A percentile compares a stretch with the other conserved stretches of the same genome.
Conservation (phyloP, 345 rosid genomes). For the Erysimum cheiranthoides region DNA sequence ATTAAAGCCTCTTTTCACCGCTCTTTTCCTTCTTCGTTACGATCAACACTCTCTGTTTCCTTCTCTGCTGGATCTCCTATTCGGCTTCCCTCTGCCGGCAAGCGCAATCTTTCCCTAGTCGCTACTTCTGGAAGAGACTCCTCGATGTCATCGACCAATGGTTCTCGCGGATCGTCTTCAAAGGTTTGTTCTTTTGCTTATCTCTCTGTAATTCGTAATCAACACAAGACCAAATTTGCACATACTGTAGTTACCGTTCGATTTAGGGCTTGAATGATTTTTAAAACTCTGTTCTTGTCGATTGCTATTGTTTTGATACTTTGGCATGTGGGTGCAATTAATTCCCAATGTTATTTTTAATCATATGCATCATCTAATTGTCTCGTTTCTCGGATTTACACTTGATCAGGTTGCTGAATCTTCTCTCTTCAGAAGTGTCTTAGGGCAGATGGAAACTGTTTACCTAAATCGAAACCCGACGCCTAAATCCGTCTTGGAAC, state of each 20-base stretch:
- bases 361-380: background rate
- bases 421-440: constrained; percentile 67
- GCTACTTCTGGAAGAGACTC: constrained; percentile 39
- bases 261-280: background rate
- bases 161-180: constrained; percentile 33
- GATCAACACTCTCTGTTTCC: constrained; percentile 35
- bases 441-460: constrained; percentile 71
- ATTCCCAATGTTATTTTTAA: background rate
- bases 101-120: constrained; percentile 38
- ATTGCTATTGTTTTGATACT: background rate
- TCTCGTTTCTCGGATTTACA: background rate
- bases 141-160: constrained; percentile 40
- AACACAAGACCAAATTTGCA: background rate
- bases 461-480: constrained; percentile 81
- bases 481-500: constrained; percentile 78
- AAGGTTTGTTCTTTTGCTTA: constrained; percentile 45
- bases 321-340: background rate
- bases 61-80: constrained; percentile 10
- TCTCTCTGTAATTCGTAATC: background rate
- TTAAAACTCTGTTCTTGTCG: background rate
- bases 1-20: constrained; percentile 29
- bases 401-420: constrained; percentile 58
- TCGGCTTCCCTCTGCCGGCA: constrained; percentile 3
- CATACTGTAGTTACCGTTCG: background rate
- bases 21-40: constrained; percentile 22